These are phyloP conservation scores for Elymus sibiricus DNA, from an alignment of 176 grass and related monocot species.

Conservation along the genomic window DNA sequence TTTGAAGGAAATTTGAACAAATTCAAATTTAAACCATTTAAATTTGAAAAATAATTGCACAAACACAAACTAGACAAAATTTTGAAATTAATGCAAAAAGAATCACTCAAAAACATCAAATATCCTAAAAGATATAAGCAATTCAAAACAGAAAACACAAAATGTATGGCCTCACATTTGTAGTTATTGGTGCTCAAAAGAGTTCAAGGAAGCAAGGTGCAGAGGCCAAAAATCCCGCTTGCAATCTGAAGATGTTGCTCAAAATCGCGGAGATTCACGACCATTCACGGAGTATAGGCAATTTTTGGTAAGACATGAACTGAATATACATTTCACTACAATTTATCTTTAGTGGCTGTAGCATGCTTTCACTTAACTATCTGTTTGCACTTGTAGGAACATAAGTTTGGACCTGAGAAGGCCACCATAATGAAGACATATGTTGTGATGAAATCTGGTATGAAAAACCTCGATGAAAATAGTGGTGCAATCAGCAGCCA, in stretches of 20 bases:
- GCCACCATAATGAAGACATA: neutral
- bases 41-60: too few species aligned
- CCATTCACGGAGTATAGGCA: neutral
- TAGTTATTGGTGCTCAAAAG: neutral
- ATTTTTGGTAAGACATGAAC: neutral
- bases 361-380: neutral
- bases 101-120: too few species aligned
- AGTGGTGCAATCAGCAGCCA: neutral
- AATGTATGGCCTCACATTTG: neutral
- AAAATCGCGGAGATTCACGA: neutral
- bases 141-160: too few species aligned
- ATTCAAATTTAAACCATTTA: too few species aligned
- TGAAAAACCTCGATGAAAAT: neutral
- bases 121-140: too few species aligned
- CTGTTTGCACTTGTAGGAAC: neutral
- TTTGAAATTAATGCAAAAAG: too few species aligned
- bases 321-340: neutral
- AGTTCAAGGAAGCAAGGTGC: neutral
- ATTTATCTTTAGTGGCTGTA: neutral
- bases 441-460: neutral
- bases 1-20: too few species aligned
- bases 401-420: conserved; percentile 2
- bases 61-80: too few species aligned
- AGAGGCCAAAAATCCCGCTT: neutral
- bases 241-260: neutral